Conservation (phyloP, 352 stramenopile genomes). For the Blastocystis sp. region DNA sequence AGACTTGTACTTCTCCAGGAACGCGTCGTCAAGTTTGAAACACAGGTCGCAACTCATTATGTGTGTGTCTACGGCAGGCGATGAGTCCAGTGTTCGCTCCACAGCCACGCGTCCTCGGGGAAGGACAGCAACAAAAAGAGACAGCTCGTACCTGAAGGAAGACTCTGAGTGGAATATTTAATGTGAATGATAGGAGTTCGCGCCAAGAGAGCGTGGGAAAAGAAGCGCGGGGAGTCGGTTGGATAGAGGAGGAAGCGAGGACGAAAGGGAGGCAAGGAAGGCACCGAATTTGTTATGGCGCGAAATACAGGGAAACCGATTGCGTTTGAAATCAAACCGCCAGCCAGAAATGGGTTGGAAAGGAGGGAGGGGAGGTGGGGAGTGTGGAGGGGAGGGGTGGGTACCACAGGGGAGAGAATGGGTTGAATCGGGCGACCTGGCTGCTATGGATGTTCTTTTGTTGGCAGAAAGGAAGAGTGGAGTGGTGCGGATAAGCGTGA, state of each 20-base stretch:
- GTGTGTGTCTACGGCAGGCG: neutral
- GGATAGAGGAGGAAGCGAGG: neutral
- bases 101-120: too few relatives aligned
- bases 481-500: too few relatives aligned
- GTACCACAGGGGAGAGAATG: too few relatives aligned
- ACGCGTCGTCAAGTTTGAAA: constrained; percentile 73
- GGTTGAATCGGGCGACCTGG: too few relatives aligned
- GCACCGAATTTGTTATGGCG: neutral
- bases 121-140: too few relatives aligned
- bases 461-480: too few relatives aligned
- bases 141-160: too few relatives aligned
- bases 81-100: too few relatives aligned
- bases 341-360: too few relatives aligned
- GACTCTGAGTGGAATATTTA: neutral
- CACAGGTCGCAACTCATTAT: constrained; percentile 66
- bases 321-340: too few relatives aligned
- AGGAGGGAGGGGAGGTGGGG: too few relatives aligned
- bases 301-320: neutral
- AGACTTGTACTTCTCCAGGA: constrained; percentile 75
- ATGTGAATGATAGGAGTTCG: neutral
- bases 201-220: neutral
- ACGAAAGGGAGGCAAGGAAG: neutral
- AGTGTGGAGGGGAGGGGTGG: neutral
- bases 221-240: neutral
- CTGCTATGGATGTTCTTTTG: too few relatives aligned